Evolutionary conservation across 352 stramenopile genomes (phyloP), one percentile per base, ranked within the genome.

Genomic region (Phytopythium litorale): DNA sequence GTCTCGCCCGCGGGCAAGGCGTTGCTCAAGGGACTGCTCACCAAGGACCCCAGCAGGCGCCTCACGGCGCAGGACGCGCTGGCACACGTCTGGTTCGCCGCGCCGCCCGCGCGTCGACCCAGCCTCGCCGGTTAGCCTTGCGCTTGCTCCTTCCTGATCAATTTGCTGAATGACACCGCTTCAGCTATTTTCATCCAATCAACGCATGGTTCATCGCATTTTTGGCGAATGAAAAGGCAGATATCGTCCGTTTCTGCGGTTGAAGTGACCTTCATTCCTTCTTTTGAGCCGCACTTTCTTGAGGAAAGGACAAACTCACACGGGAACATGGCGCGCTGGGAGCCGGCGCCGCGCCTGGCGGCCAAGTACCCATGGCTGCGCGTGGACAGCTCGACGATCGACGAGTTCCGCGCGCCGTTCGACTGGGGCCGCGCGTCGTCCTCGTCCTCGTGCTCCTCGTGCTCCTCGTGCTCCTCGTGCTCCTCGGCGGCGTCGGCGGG

Each of bases 11-110:
- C 71, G 11, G 78, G 76, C 38, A 92, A 92, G 59, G 50, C 78
- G 2, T 66, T 97, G 32, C 62, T 97, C 4, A 80, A 90, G 38
- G 81, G 81, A 2, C 64, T 97, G 66, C 72, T 97, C 4, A 94
- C 83, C 2, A 97, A 97, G 64, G 78, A 96, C 46, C 87, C 88
- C 4, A 48, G 73, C 7, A 88, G 81, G 48, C 76, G 91, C 5
- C 70, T 97, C 37, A 95, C 87, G 37, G 89, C 89, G 16, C 72
- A 91, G 23, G 72, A 92, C 56, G 91, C 89, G 33, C 75, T 94
- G 32, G 56, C 71, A 18, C 89, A 97, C 66, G 70, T 81, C n/a
- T 97, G 89, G 84, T 97, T 97, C 37, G 2, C 32, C 13, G 18
- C 51, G 56, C 46, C 38, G 38, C 40, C 56, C 13, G 35, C 19